Percentiles rank a stretch among this genome's conserved stretches.
These are phyloP conservation scores for Aspergillus hortae DNA, from an alignment of 2,329 filamentous ascomycete genomes.

Conservation along the genomic window DNA sequence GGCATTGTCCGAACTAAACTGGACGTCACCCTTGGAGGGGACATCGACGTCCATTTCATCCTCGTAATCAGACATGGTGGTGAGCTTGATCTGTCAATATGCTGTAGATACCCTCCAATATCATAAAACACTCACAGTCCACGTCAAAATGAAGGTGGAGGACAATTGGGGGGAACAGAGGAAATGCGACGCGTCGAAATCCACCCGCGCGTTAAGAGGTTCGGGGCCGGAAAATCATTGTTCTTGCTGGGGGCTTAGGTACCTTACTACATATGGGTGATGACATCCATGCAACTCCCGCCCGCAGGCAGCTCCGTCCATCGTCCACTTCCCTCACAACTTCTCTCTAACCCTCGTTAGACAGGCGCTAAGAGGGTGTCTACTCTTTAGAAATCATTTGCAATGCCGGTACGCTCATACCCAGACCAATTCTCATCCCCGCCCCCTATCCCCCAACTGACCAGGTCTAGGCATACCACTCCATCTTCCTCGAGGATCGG, in stretches of 20 bases:
- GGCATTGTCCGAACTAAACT: conserved; percentile 71
- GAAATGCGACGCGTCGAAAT: conserved; percentile 28
- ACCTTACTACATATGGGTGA: conserved; percentile 18
- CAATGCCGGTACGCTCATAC: conserved; percentile 44
- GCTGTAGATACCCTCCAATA: too few species aligned
- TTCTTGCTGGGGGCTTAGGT: too few species aligned
- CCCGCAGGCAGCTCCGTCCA: conserved; percentile 14
- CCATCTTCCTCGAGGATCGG: conserved; percentile 83
- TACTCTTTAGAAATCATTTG: conserved; percentile 18
- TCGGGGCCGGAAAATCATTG: conserved; percentile 39
- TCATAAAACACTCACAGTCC: neutral
- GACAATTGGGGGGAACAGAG: neutral
- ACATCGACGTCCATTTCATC: conserved; percentile 70
- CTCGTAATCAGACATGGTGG: conserved; percentile 52
- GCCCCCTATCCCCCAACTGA: conserved; percentile 7
- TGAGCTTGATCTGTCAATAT: neutral
- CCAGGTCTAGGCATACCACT: conserved; percentile 79
- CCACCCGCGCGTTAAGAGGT: conserved; percentile 38
- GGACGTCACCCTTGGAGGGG: conserved; percentile 47
- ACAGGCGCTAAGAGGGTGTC: conserved; percentile 19
- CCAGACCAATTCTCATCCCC: neutral
- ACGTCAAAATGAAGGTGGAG: neutral
- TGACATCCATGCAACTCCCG: conserved; percentile 24
- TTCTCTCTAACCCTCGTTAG: conserved; percentile 14
- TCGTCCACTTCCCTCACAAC: conserved; percentile 6